Evolutionary conservation across 306 rosid genomes (phyloP).

Genomic region (Quercus berberidifolia): DNA sequence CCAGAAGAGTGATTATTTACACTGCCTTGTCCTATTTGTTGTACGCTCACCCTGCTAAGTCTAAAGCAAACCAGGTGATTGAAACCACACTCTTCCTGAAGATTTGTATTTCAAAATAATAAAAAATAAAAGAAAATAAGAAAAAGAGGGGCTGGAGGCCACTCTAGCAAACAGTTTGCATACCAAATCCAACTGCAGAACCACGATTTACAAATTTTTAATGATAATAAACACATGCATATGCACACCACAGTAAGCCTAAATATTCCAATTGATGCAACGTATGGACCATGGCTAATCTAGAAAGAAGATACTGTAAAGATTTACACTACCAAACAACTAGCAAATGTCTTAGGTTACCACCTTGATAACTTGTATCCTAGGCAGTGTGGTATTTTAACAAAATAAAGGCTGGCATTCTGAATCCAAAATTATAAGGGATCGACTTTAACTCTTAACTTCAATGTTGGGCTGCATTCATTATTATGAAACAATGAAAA

Average conservation of each 20-base stretch:
- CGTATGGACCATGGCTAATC: not conserved
- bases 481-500: not conserved
- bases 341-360: not conserved
- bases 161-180: not conserved
- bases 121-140: too few species aligned
- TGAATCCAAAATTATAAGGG: not conserved
- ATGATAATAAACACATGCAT: not conserved
- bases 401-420: not conserved
- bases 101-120: too few species aligned
- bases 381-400: not conserved
- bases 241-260: not conserved
- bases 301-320: not conserved
- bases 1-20: not conserved
- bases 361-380: not conserved
- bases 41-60: not conserved
- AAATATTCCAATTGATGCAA: not conserved
- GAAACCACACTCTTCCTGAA: not conserved
- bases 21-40: slow-evolving; percentile 2
- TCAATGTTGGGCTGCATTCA: not conserved
- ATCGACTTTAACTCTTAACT: not conserved
- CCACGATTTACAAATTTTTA: not conserved
- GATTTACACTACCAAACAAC: not conserved
- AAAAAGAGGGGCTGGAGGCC: not conserved
- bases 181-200: not conserved
- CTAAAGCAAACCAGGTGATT: not conserved